phyloP scores from a whole-genome alignment of 2,329 filamentous ascomycete species.

The Akanthomyces dipterigenus region DNA sequence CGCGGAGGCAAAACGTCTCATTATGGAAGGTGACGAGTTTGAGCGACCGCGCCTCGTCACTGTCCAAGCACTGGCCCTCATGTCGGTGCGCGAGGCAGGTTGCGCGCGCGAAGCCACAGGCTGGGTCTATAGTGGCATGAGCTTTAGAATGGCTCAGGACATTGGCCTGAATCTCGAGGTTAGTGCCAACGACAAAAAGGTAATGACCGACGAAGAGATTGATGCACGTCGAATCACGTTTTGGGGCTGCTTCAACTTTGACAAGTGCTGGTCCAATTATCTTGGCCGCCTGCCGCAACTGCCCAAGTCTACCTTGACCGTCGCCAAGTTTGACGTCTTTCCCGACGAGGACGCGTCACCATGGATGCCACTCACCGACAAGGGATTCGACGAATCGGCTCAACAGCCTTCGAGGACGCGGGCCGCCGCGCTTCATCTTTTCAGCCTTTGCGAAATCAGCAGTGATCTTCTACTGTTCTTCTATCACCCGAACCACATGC shows the following conservation, averaged over 20 bases:
- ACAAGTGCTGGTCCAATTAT: conserved; percentile 99
- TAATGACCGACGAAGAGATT: conserved; percentile 71
- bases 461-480: conserved; percentile 85
- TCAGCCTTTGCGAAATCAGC: conserved; percentile 84
- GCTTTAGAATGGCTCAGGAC: conserved; percentile 94
- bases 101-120: conserved; percentile 91
- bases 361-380: conserved; percentile 87
- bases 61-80: conserved; percentile 86
- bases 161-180: conserved; percentile 85
- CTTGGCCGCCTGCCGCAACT: conserved; percentile 86
- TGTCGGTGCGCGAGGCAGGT: conserved; percentile 94
- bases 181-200: conserved; percentile 53
- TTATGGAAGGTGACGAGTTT: conserved; percentile 88
- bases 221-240: conserved; percentile 89
- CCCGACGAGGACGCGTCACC: conserved; percentile 76
- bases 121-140: conserved; percentile 98
- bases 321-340: conserved; percentile 85
- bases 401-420: conserved; percentile 78
- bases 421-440: conserved; percentile 74
- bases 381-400: conserved; percentile 63
- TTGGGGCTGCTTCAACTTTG: conserved; percentile 97
- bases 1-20: conserved; percentile 80
- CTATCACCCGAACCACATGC: conserved; percentile 71
- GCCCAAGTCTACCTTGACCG: conserved; percentile 70
- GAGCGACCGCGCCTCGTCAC: conserved; percentile 83